Percentiles rank a stretch among this genome's conserved stretches.
Evolutionary conservation across 2,329 filamentous ascomycete genomes (phyloP).

Genomic region (Beauveria bassiana): DNA sequence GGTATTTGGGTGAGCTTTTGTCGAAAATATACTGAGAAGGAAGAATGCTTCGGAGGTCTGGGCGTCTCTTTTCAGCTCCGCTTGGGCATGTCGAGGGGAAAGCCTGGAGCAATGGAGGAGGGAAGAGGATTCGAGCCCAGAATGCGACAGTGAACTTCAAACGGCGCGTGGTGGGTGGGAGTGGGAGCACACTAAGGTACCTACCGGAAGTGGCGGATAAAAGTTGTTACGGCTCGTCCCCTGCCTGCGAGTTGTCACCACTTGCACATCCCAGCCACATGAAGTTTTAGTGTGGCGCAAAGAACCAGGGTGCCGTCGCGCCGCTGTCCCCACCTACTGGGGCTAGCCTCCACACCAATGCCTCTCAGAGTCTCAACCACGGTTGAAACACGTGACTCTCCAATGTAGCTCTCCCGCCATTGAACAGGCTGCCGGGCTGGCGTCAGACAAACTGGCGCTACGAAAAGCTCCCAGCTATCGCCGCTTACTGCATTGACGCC

Average conservation of each 20-base stretch:
- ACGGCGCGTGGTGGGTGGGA: not conserved
- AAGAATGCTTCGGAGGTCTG: not conserved
- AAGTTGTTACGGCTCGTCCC: constrained; percentile 5
- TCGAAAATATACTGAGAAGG: not conserved
- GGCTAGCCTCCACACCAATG: not conserved
- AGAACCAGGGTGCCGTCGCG: no score
- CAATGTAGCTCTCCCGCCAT: not conserved
- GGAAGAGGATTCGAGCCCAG: not conserved
- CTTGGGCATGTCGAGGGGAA: not conserved
- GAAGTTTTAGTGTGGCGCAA: no score
- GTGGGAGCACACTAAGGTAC: not conserved
- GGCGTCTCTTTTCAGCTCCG: not conserved
- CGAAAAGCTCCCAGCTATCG: constrained; percentile 6
- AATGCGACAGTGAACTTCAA: constrained; percentile 5
- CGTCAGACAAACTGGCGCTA: constrained; percentile 10
- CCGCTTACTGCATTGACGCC: not conserved
- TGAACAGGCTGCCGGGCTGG: constrained; percentile 10
- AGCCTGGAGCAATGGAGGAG: not conserved
- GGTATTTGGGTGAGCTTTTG: not conserved
- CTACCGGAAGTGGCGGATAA: not conserved
- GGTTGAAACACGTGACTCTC: constrained; percentile 1
- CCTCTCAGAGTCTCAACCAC: not conserved
- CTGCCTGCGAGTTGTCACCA: not conserved
- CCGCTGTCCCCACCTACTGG: no score
- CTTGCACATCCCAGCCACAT: not conserved